Conservation (phyloP, 2,329 filamentous ascomycete genomes). For the Paracamarosporium sp. region DNA sequence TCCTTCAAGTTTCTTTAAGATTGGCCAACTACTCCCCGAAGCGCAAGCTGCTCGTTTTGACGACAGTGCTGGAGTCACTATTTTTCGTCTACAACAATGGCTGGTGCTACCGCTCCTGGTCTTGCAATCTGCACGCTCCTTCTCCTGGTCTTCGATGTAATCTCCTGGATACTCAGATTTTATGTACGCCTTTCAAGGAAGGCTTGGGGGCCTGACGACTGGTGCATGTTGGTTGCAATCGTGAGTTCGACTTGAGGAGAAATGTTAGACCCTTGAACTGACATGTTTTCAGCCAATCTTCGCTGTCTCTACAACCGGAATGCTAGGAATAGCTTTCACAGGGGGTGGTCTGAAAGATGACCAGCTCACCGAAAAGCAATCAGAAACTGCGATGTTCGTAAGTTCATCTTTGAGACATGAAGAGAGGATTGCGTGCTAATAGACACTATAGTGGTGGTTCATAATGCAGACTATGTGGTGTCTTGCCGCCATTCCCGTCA, state of each 20-base stretch:
- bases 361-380: slow-evolving; percentile 7
- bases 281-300: slow-evolving; percentile 8
- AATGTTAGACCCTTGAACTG: not conserved
- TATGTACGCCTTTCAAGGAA: slow-evolving; percentile 21
- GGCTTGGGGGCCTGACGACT: slow-evolving; percentile 39
- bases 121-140: slow-evolving; percentile 15
- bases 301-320: slow-evolving; percentile 16
- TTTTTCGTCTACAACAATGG: slow-evolving; percentile 2
- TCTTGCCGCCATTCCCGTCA: slow-evolving; percentile 28
- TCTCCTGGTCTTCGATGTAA: slow-evolving; percentile 18
- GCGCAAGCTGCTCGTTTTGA: not conserved
- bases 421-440: not conserved
- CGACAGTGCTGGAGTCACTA: not conserved
- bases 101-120: slow-evolving; percentile 13
- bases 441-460: slow-evolving; percentile 16
- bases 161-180: slow-evolving; percentile 19
- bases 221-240: slow-evolving; percentile 30
- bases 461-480: slow-evolving; percentile 23
- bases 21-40: not conserved
- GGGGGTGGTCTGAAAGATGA: slow-evolving; percentile 16
- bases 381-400: slow-evolving; percentile 21
- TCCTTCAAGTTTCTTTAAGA: not conserved
- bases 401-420: not conserved
- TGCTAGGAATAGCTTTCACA: slow-evolving; percentile 20
- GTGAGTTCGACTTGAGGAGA: slow-evolving; percentile 10